These are phyloP conservation scores for Kluyveromyces starmeri DNA, from an alignment of 805 yeast species.

Conservation along the genomic window DNA sequence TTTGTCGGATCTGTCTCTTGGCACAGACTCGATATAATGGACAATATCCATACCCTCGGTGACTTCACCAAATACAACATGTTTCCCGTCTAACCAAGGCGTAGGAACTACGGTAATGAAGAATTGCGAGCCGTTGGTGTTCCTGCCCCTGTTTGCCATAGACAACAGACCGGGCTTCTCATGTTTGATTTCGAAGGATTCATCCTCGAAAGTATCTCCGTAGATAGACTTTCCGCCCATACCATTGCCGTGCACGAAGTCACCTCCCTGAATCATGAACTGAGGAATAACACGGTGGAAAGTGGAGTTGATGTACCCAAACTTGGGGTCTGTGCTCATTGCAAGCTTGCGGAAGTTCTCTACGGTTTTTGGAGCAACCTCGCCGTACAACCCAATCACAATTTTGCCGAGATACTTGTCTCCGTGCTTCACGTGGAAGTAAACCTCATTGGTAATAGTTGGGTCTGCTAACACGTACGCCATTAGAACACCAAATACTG, in stretches of 20 bases:
- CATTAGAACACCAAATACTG: conserved; percentile 11
- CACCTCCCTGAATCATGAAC: conserved; percentile 79
- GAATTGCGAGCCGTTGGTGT: conserved; percentile 90
- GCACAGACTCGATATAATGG: conserved; percentile 59
- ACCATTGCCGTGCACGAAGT: conserved; percentile 61
- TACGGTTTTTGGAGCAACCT: conserved; percentile 78
- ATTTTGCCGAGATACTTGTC: conserved; percentile 71
- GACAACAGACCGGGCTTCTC: conserved; percentile 61
- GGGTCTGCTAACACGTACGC: conserved; percentile 24
- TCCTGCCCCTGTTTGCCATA: conserved; percentile 73
- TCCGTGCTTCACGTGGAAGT: conserved; percentile 78
- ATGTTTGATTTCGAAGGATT: conserved; percentile 59
- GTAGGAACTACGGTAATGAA: conserved; percentile 81
- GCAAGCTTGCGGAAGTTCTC: conserved; percentile 81
- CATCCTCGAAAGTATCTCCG: conserved; percentile 59
- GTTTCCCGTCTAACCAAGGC: conserved; percentile 87
- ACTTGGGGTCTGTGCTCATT: conserved; percentile 60
- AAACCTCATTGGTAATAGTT: conserved; percentile 65
- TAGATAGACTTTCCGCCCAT: conserved; percentile 70
- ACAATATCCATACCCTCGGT: conserved; percentile 81
- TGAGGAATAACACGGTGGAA: conserved; percentile 68
- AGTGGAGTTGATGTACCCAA: conserved; percentile 52
- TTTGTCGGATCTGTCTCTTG: conserved; percentile 60
- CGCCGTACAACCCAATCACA: conserved; percentile 80
- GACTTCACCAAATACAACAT: conserved; percentile 96